Conservation (phyloP, 2,329 filamentous ascomycete genomes). For the Capronia epimyces region DNA sequence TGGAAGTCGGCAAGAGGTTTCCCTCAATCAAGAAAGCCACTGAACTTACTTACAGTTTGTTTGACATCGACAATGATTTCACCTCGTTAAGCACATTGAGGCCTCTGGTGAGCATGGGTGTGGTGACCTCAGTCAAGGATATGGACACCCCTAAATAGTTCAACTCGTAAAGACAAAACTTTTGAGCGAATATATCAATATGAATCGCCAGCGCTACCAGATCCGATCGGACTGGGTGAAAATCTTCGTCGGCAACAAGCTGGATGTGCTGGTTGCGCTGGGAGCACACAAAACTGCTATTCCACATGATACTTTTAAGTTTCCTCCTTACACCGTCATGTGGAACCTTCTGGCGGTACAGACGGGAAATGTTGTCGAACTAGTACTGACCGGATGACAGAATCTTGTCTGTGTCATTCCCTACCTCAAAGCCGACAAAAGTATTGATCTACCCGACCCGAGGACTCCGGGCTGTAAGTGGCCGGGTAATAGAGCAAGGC, state of each 20-base stretch:
- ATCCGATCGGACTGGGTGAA: constrained; percentile 17
- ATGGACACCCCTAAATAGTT: constrained; percentile 19
- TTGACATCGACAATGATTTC: constrained; percentile 16
- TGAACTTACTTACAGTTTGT: constrained; percentile 10
- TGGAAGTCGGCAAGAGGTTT: neutral
- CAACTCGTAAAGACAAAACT: constrained; percentile 14
- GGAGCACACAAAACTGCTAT: constrained; percentile 57
- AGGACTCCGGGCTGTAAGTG: constrained; percentile 17
- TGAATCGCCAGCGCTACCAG: constrained; percentile 14
- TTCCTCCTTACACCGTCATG: constrained; percentile 44
- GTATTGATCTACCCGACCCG: constrained; percentile 34
- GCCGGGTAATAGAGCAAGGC: too few relatives aligned
- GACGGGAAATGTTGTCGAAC: constrained; percentile 3
- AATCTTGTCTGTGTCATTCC: constrained; percentile 50
- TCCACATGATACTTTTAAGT: constrained; percentile 52
- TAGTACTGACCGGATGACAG: constrained; percentile 29
- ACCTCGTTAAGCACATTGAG: constrained; percentile 32
- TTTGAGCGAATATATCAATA: constrained; percentile 15
- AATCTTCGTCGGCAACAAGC: constrained; percentile 34
- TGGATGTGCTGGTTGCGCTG: constrained; percentile 60
- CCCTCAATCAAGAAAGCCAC: constrained; percentile 16
- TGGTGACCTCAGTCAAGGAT: constrained; percentile 20
- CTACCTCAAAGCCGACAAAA: constrained; percentile 40
- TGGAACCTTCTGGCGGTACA: constrained; percentile 54
- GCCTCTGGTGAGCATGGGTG: constrained; percentile 24